Conservation (phyloP, 192 early-diverging fungal genomes). For the Kappamyces sp. region DNA sequence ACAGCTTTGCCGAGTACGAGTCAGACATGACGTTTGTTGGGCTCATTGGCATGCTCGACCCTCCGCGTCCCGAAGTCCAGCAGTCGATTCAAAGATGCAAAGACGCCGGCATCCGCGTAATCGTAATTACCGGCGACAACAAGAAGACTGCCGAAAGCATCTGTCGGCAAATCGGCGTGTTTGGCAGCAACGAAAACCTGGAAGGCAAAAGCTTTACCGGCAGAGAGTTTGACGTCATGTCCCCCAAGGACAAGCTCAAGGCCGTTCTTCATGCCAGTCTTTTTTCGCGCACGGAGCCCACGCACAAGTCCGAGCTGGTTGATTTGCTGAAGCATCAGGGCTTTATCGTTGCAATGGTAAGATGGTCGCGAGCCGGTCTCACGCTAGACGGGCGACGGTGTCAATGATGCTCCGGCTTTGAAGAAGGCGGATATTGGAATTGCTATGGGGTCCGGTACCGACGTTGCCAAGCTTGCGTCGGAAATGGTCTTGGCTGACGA, state of each 20-base stretch:
- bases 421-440: conserved; percentile 99
- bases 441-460: conserved; percentile 97
- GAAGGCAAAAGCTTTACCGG: conserved; percentile 76
- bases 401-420: conserved; percentile 96
- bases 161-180: conserved; percentile 91
- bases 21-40: conserved; percentile 89
- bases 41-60: conserved; percentile 94
- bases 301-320: conserved; percentile 92
- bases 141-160: conserved; percentile 95
- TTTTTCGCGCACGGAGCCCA: conserved; percentile 93
- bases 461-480: conserved; percentile 95
- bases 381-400: conserved; percentile 86
- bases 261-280: conserved; percentile 71
- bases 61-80: conserved; percentile 87
- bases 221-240: conserved; percentile 89
- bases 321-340: conserved; percentile 79
- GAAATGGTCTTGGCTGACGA: conserved; percentile 99
- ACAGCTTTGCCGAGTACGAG: conserved; percentile 64
- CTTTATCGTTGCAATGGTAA: conserved; percentile 81
- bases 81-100: conserved; percentile 79
- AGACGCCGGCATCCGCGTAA: conserved; percentile 93
- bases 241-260: conserved; percentile 58
- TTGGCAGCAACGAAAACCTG: conserved; percentile 59
- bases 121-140: conserved; percentile 98
- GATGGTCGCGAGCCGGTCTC: conserved; percentile 3